Conservation (phyloP, 2,329 filamentous ascomycete species). For the Albifimbria verrucaria region DNA sequence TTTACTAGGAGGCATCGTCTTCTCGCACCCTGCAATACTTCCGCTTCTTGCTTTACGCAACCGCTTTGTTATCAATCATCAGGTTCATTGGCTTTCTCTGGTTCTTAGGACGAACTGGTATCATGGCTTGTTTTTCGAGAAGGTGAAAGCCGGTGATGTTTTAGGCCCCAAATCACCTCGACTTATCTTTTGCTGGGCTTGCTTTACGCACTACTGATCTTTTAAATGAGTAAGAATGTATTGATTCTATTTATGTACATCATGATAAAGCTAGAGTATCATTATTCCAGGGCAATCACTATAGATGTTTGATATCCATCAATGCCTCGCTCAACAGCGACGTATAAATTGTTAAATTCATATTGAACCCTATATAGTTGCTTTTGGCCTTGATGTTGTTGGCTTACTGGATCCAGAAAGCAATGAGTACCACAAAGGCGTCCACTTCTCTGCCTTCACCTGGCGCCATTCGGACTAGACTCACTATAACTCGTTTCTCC, state of each 20-base stretch:
- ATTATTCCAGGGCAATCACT: neutral
- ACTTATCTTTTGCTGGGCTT: no score
- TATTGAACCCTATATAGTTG: neutral
- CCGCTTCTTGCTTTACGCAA: neutral
- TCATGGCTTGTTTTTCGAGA: neutral
- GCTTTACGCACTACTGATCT: no score
- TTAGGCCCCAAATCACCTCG: no score
- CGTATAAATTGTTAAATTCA: neutral
- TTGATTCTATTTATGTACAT: neutral
- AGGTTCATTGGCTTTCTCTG: neutral
- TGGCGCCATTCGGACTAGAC: neutral
- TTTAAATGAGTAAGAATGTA: neutral
- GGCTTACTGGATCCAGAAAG: neutral
- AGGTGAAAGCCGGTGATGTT: no score
- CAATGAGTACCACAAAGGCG: neutral
- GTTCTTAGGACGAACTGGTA: neutral
- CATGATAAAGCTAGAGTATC: neutral
- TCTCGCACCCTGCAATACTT: neutral
- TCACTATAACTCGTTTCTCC: neutral
- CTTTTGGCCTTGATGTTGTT: neutral
- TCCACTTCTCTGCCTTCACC: neutral
- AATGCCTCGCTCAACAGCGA: neutral
- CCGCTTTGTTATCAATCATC: neutral
- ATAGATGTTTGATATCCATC: neutral
- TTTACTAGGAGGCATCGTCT: neutral